Percentiles rank a stretch among this genome's conserved stretches.
These are phyloP conservation scores for Calonectria crousiana DNA, from an alignment of 2,329 filamentous ascomycete species.

Conservation along the genomic window DNA sequence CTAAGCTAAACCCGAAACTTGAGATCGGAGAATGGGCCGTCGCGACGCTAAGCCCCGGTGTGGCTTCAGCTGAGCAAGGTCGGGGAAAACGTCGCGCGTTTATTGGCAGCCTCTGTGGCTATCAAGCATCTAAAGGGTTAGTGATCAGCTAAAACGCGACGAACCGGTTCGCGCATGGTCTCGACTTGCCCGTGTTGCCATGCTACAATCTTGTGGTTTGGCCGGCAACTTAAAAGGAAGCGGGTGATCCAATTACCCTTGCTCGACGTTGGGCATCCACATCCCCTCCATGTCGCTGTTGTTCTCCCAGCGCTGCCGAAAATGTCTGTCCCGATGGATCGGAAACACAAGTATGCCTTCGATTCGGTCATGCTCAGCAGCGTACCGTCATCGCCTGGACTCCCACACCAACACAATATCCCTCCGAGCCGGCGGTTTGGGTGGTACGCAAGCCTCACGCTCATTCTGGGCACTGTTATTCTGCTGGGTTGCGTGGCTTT, in stretches of 20 bases:
- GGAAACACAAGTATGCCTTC: not conserved
- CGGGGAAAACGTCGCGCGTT: not conserved
- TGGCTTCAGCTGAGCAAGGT: constrained; percentile 1
- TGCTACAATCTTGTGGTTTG: not conserved
- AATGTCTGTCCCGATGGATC: not conserved
- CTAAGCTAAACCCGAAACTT: not conserved
- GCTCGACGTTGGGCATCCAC: not conserved
- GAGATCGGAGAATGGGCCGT: not conserved
- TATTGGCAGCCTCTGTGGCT: not conserved
- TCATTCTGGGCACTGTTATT: not conserved
- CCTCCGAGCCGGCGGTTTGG: not conserved
- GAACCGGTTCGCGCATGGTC: not conserved
- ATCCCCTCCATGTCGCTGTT: not conserved
- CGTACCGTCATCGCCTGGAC: not conserved
- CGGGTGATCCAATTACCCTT: not conserved
- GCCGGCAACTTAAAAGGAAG: not conserved
- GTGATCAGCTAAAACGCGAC: not conserved
- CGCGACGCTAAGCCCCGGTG: not conserved
- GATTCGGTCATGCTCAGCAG: not conserved
- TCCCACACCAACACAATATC: not conserved
- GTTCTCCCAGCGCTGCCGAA: not conserved
- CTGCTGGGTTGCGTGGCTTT: not conserved
- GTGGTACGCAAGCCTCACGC: not conserved
- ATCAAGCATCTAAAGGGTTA: not conserved
- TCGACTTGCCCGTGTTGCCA: not conserved